phyloP scores from a whole-genome alignment of 768 basidiomycete species.

The Boletus rubropictus region DNA sequence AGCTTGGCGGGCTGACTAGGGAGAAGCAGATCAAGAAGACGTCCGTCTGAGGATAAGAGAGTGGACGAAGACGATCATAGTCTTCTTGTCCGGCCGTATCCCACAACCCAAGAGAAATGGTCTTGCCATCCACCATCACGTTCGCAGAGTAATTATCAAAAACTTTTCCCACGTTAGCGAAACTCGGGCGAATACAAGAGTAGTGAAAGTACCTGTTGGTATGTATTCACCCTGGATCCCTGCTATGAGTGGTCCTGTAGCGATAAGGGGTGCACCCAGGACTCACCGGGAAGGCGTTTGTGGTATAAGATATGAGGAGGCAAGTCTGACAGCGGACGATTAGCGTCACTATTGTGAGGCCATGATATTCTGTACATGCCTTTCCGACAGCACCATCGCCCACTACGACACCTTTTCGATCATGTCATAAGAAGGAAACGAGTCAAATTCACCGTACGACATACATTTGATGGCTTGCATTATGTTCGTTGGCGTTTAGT shows the following conservation, averaged over 20 bases:
- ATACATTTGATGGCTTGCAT: slow-evolving; percentile 94
- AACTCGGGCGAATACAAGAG: background rate
- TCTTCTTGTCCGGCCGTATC: slow-evolving; percentile 99
- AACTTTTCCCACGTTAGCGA: slow-evolving; percentile 42
- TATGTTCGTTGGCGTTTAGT: slow-evolving; percentile 16
- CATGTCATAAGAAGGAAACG: slow-evolving; percentile 29
- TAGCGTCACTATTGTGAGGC: slow-evolving; percentile 4
- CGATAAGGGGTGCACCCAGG: slow-evolving; percentile 11
- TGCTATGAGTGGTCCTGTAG: slow-evolving; percentile 9
- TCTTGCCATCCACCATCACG: slow-evolving; percentile 98
- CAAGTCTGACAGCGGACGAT: slow-evolving; percentile 64
- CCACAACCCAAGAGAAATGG: slow-evolving; percentile 97
- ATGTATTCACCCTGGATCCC: slow-evolving; percentile 84
- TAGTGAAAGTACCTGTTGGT: slow-evolving; percentile 65
- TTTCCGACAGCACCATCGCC: slow-evolving; percentile 99
- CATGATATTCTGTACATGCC: slow-evolving; percentile 42
- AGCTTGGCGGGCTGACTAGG: slow-evolving; percentile 94
- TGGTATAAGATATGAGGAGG: slow-evolving; percentile 98
- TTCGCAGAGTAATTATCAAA: slow-evolving; percentile 99
- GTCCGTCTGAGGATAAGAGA: slow-evolving; percentile 98
- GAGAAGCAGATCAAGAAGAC: slow-evolving; percentile 99
- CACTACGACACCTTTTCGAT: slow-evolving; percentile 81
- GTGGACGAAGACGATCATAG: slow-evolving; percentile 94
- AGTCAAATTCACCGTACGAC: slow-evolving; percentile 23
- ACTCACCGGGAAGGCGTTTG: slow-evolving; percentile 92